phyloP scores from a whole-genome alignment of 345 rosid species.

The Aquilaria malaccensis region DNA sequence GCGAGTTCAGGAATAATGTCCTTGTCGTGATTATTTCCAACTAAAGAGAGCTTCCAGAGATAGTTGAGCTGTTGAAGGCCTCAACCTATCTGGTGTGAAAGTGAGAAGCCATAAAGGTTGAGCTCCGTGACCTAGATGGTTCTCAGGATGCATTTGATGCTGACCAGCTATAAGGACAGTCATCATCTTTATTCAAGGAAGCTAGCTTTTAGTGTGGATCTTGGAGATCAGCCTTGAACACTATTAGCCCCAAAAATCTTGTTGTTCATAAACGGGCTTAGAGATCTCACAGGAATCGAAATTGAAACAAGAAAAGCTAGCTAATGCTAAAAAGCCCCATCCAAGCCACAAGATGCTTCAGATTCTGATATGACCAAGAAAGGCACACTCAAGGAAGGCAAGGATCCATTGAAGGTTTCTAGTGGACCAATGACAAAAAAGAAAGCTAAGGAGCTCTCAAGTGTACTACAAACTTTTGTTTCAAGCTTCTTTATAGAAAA shows the following conservation, averaged over 20 bases:
- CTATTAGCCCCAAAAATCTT: constrained; percentile 74
- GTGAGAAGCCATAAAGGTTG: constrained; percentile 63
- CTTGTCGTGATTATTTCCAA: constrained; percentile 71
- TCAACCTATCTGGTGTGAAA: constrained; percentile 82
- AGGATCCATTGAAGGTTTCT: too few species aligned
- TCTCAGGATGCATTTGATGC: constrained; percentile 73
- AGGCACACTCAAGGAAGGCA: too few species aligned
- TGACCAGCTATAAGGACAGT: constrained; percentile 66
- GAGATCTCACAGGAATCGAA: constrained; percentile 34
- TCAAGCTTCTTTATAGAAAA: too few species aligned
- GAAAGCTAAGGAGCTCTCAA: too few species aligned
- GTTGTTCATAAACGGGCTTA: constrained; percentile 58
- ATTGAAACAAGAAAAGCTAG: constrained; percentile 11
- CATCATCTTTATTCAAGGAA: constrained; percentile 85
- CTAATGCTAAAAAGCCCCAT: constrained; percentile 4
- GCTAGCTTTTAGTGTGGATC: constrained; percentile 71
- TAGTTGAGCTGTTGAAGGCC: constrained; percentile 68
- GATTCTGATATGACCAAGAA: background rate
- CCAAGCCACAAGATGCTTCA: constrained; percentile 11
- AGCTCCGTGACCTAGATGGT: constrained; percentile 70
- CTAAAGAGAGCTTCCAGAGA: constrained; percentile 63
- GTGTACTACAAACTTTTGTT: too few species aligned
- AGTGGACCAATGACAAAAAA: too few species aligned
- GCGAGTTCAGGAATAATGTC: constrained; percentile 50
- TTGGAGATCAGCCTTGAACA: constrained; percentile 74